These are phyloP conservation scores for Boletus vinaceobasis DNA, from an alignment of 768 basidiomycete species.

Conservation along the genomic window DNA sequence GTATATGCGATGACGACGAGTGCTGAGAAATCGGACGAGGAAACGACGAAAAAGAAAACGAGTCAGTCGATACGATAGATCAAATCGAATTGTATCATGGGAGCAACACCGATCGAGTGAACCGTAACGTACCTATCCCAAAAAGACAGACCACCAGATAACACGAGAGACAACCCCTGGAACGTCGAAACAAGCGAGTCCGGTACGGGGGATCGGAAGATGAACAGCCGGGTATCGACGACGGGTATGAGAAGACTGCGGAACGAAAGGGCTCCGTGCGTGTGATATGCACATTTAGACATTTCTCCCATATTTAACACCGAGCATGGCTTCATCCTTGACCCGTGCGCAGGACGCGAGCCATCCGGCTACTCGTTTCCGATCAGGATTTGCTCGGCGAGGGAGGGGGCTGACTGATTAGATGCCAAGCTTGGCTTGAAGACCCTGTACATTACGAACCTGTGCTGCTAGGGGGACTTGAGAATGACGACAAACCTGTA, in stretches of 20 bases:
- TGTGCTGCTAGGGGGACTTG: not conserved
- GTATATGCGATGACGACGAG: not conserved
- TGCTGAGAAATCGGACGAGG: not conserved
- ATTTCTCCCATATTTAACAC: conserved; percentile 8
- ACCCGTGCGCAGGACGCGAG: not conserved
- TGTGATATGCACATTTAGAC: not conserved
- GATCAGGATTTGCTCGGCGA: not conserved
- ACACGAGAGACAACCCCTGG: not conserved
- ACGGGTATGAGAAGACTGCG: not conserved
- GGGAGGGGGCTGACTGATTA: not conserved
- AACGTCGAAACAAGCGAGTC: not conserved
- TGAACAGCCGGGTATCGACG: not conserved
- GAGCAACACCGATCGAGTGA: not conserved
- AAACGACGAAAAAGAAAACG: not conserved
- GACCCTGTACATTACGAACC: not conserved
- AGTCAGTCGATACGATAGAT: not conserved
- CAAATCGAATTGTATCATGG: not conserved
- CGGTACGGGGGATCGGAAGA: not conserved
- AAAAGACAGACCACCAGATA: not conserved
- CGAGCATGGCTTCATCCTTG: conserved; percentile 11
- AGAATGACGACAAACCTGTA: not conserved
- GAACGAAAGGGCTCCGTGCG: not conserved
- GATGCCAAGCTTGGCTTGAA: not conserved
- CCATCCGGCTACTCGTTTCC: not conserved
- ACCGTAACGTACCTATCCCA: not conserved